Percentiles rank a stretch among this genome's conserved stretches.
Conservation (phyloP, 805 yeast species). For the Cyberlindnera suaveolens region DNA sequence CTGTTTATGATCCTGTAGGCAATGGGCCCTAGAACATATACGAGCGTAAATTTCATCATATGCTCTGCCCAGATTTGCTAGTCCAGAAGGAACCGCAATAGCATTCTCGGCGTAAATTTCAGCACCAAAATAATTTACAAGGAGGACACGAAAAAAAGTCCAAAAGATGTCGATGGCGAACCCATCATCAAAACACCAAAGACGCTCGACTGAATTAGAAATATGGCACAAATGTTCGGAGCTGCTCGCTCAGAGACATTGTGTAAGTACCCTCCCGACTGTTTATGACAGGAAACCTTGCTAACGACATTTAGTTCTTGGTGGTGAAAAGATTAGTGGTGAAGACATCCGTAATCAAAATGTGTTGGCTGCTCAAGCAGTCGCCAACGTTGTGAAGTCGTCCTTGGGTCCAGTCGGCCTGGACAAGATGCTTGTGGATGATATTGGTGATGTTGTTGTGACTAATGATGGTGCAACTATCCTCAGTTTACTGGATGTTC, state of each 20-base stretch:
- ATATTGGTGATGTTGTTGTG: conserved; percentile 97
- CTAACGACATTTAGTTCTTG: conserved; percentile 45
- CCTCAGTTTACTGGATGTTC: conserved; percentile 82
- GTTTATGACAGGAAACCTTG: conserved; percentile 6
- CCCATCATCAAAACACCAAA: neutral
- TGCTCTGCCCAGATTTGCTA: neutral
- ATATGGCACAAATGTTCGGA: conserved; percentile 60
- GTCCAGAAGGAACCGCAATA: neutral
- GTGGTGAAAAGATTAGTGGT: conserved; percentile 94
- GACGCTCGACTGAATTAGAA: neutral
- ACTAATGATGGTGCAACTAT: conserved; percentile 99
- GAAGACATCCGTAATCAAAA: conserved; percentile 96
- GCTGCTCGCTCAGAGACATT: conserved; percentile 87
- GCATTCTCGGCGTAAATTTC: conserved; percentile 7
- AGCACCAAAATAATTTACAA: conserved; percentile 11
- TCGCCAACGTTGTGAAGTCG: conserved; percentile 93
- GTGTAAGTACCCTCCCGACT: conserved; percentile 34
- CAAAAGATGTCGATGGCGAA: conserved; percentile 3
- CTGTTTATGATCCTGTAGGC: too few relatives aligned
- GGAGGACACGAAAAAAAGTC: neutral
- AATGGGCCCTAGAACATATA: too few relatives aligned
- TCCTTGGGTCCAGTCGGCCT: conserved; percentile 97
- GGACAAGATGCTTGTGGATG: conserved; percentile 98
- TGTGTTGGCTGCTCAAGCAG: conserved; percentile 96
- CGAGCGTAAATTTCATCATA: neutral